Evolutionary conservation across 148 eudicot species (phyloP).

Genomic region (Vaccinium corymbosum): DNA sequence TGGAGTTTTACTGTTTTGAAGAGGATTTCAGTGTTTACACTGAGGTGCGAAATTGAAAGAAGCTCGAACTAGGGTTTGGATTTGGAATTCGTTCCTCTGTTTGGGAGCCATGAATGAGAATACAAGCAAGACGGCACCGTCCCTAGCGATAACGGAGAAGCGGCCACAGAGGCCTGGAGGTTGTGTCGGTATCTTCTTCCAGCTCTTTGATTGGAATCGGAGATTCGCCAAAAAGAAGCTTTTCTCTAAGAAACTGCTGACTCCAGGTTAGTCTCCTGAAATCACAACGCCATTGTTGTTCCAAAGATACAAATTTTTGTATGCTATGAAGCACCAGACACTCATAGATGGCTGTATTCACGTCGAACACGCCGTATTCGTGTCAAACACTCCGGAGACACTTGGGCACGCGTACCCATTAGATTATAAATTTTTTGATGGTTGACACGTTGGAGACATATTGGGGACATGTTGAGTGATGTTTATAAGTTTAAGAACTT

Average conservation of each 20-base stretch:
- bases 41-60: not conserved
- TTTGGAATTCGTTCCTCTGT: constrained; percentile 7
- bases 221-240: constrained; percentile 86
- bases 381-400: too few relatives aligned
- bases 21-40: not conserved
- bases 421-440: too few relatives aligned
- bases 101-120: constrained; percentile 31
- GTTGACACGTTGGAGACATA: too few relatives aligned
- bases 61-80: constrained; percentile 13
- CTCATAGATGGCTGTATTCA: too few relatives aligned
- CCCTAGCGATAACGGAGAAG: constrained; percentile 68
- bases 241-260: constrained; percentile 74
- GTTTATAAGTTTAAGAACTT: too few relatives aligned
- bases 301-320: not conserved
- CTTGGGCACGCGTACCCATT: too few relatives aligned
- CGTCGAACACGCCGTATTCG: too few relatives aligned
- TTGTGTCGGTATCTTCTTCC: constrained; percentile 87
- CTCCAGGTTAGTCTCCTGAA: constrained; percentile 51
- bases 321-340: too few relatives aligned
- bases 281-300: not conserved
- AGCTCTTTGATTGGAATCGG: constrained; percentile 93
- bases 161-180: constrained; percentile 68
- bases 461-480: too few relatives aligned
- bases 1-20: not conserved
- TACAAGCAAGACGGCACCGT: constrained; percentile 34